Evolutionary conservation across 441 rosid species (phyloP).

Genomic region (Melastoma candidum): DNA sequence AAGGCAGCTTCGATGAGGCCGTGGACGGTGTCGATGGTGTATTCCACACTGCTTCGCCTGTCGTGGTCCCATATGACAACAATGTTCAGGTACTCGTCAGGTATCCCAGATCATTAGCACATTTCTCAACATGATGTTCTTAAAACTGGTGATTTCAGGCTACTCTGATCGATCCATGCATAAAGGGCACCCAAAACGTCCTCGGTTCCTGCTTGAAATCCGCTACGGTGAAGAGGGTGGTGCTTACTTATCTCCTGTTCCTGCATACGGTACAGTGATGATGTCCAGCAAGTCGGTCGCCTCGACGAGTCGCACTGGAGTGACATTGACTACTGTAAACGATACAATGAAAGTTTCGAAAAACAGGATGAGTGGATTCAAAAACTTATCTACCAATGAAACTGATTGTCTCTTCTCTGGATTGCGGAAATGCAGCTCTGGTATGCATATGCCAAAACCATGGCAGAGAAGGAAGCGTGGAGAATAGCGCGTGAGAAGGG

Average conservation of each 20-base stretch:
- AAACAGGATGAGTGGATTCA: background rate
- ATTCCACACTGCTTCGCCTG: slow-evolving; percentile 82
- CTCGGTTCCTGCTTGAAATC: slow-evolving; percentile 49
- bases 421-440: slow-evolving; percentile 32
- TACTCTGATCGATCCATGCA: slow-evolving; percentile 56
- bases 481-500: slow-evolving; percentile 43
- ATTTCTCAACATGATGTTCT: background rate
- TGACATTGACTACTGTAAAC: slow-evolving; percentile 62
- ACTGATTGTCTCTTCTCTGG: background rate
- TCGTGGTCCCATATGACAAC: slow-evolving; percentile 48
- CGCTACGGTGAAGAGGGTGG: slow-evolving; percentile 44
- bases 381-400: background rate
- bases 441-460: slow-evolving; percentile 64
- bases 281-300: slow-evolving; percentile 35
- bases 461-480: slow-evolving; percentile 78
- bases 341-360: slow-evolving; percentile 30
- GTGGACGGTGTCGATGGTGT: slow-evolving; percentile 67
- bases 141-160: slow-evolving; percentile 16
- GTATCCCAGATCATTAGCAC: background rate
- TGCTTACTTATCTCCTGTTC: slow-evolving; percentile 81
- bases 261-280: slow-evolving; percentile 41
- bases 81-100: slow-evolving; percentile 33
- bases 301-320: slow-evolving; percentile 77
- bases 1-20: slow-evolving; percentile 74
- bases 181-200: slow-evolving; percentile 68